Base-by-base conservation (phyloP, 768 basidiomycete genomes). In the Russula sp. region DNA sequence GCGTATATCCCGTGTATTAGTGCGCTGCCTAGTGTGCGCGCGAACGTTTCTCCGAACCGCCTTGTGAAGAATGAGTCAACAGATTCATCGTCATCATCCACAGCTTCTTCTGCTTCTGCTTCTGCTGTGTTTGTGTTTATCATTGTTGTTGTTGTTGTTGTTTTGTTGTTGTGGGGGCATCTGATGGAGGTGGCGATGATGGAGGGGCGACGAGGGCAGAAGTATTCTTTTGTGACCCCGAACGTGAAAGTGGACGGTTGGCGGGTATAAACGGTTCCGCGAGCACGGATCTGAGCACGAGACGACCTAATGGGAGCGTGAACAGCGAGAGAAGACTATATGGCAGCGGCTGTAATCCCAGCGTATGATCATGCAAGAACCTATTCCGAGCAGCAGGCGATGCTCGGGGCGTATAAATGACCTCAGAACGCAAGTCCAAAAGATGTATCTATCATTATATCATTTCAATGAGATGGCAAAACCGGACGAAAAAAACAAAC, bases 1-100 rank as follows among this genome's bases (percentile, higher is more conserved):
- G 93, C 94, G 72, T 98, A 98, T 61, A 98, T 90, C 0, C 96
- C 96, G 71, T 97, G 95, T 1, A 94, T 84, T 63, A 97, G 77
- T 0, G 95, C 88, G 38, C 81, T 92, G 72, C 48, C 89, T 60
- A 98, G 80, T 3, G 82, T 80, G 18, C 85, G 81, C 1, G 95
- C 92, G 69, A 95, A 83, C 2, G 79, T 74, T 7, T 79, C 73
- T 0, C 92, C 91, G 62, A 97, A 89, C 26, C 92, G 79, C 14
- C 91, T 80, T 0, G 82, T 73, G 61, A 98, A 72, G 68, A 98
- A 90, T 0, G 83, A 74, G 66, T 98, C 87, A 9, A 98, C 79
- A 0, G 86, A 87, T 71, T 97, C 94, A 73, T 99, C 96, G 2
- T 75, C 71, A 1, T 63, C 53, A 18, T 53, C 68, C 49, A 62